Conservation (phyloP, 1,139 yeast species). For the Yamadazyma dendronema region DNA sequence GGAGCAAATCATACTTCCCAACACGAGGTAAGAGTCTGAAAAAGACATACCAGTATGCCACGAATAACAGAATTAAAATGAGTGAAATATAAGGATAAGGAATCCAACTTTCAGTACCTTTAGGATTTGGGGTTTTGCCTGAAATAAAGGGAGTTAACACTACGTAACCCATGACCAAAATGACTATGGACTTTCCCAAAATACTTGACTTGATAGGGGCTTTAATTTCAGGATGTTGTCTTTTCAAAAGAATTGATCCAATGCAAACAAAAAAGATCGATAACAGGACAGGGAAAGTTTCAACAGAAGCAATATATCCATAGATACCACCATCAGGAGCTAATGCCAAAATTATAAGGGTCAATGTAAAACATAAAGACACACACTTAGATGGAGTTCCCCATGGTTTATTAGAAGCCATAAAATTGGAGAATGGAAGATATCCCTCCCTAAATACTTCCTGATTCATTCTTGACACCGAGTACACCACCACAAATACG, state of each 20-base stretch:
- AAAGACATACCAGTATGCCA: slow-evolving; percentile 48
- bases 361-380: slow-evolving; percentile 32
- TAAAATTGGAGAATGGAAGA: slow-evolving; percentile 48
- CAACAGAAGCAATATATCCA: slow-evolving; percentile 69
- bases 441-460: slow-evolving; percentile 65
- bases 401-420: slow-evolving; percentile 58
- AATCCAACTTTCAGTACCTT: slow-evolving; percentile 48
- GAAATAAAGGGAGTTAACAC: slow-evolving; percentile 48
- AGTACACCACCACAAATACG: slow-evolving; percentile 59
- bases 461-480: slow-evolving; percentile 60
- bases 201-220: slow-evolving; percentile 52
- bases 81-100: slow-evolving; percentile 47
- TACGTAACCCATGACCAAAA: slow-evolving; percentile 39
- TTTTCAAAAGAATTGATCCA: slow-evolving; percentile 52
- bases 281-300: slow-evolving; percentile 65
- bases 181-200: slow-evolving; percentile 43
- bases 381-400: slow-evolving; percentile 56
- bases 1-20: slow-evolving; percentile 40
- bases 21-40: slow-evolving; percentile 46
- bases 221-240: slow-evolving; percentile 40
- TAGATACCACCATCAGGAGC: slow-evolving; percentile 81
- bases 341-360: slow-evolving; percentile 48
- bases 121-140: slow-evolving; percentile 36
- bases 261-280: slow-evolving; percentile 48
- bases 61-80: slow-evolving; percentile 31